These are phyloP conservation scores for Aureobasidium uvarum DNA, from an alignment of 2,329 filamentous ascomycete genomes.

Conservation along the genomic window DNA sequence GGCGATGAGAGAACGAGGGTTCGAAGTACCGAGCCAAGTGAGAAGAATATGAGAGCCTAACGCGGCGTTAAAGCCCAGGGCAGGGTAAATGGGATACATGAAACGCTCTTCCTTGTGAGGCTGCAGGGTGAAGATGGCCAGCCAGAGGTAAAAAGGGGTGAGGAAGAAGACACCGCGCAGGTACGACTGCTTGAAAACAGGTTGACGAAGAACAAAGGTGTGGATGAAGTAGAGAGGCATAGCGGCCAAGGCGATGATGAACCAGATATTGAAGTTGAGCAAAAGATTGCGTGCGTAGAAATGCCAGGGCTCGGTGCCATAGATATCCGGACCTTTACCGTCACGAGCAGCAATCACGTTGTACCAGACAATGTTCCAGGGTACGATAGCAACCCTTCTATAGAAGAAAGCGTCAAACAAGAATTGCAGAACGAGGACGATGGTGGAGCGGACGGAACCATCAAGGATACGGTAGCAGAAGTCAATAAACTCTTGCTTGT, in stretches of 20 bases:
- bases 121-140: slow-evolving; percentile 84
- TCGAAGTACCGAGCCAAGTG: slow-evolving; percentile 67
- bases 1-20: slow-evolving; percentile 64
- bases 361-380: slow-evolving; percentile 93
- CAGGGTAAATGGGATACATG: slow-evolving; percentile 96
- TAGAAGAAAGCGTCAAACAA: slow-evolving; percentile 82
- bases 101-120: slow-evolving; percentile 98
- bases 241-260: slow-evolving; percentile 71
- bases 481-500: slow-evolving; percentile 51
- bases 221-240: slow-evolving; percentile 75
- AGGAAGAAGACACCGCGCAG: slow-evolving; percentile 76
- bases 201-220: slow-evolving; percentile 61
- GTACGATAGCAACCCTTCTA: slow-evolving; percentile 70
- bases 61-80: slow-evolving; percentile 83
- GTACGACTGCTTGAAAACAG: slow-evolving; percentile 64
- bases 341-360: slow-evolving; percentile 73
- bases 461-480: slow-evolving; percentile 55
- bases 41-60: slow-evolving; percentile 79
- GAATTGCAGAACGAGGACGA: slow-evolving; percentile 69
- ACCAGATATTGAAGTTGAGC: slow-evolving; percentile 96
- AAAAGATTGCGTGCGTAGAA: slow-evolving; percentile 91
- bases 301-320: slow-evolving; percentile 94
- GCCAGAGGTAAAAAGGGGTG: slow-evolving; percentile 89
- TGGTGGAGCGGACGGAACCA: slow-evolving; percentile 63
- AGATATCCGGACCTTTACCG: slow-evolving; percentile 80